These are phyloP conservation scores for Trifolium repens DNA, from an alignment of 306 rosid genomes.

Conservation along the genomic window DNA sequence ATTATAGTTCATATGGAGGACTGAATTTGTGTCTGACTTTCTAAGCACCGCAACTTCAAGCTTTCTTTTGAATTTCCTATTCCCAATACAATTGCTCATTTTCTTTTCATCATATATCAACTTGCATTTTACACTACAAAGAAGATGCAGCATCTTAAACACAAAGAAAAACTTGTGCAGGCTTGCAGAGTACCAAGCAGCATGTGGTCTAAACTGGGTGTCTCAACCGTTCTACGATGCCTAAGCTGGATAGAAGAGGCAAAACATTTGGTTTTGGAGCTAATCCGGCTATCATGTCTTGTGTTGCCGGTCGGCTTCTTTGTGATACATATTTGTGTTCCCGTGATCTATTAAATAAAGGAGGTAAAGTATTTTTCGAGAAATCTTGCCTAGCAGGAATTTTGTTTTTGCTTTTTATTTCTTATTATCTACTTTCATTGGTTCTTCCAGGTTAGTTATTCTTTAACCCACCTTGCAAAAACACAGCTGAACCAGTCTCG, in stretches of 20 bases:
- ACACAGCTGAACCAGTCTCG: constrained; percentile 86
- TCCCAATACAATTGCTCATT: constrained; percentile 21
- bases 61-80: constrained; percentile 24
- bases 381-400: constrained; percentile 18
- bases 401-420: constrained; percentile 29
- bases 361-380: constrained; percentile 63
- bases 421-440: constrained; percentile 36
- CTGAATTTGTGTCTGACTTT: constrained; percentile 24
- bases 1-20: constrained; percentile 12
- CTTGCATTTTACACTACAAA: constrained; percentile 17
- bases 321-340: constrained; percentile 92
- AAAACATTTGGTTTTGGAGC: constrained; percentile 85
- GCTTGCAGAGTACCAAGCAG: constrained; percentile 74
- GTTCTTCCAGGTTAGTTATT: constrained; percentile 85
- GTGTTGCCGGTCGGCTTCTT: constrained; percentile 91
- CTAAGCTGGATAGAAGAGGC: constrained; percentile 74
- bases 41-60: neutral
- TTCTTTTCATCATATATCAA: constrained; percentile 21
- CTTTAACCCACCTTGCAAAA: constrained; percentile 85
- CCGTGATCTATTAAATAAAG: constrained; percentile 87
- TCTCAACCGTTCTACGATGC: constrained; percentile 88
- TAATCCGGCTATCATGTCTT: constrained; percentile 86
- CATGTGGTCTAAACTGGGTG: constrained; percentile 95
- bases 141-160: constrained; percentile 30
- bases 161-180: constrained; percentile 47